Conservation (phyloP, 2,329 filamentous ascomycete genomes). For the Fusarium decemcellulare region DNA sequence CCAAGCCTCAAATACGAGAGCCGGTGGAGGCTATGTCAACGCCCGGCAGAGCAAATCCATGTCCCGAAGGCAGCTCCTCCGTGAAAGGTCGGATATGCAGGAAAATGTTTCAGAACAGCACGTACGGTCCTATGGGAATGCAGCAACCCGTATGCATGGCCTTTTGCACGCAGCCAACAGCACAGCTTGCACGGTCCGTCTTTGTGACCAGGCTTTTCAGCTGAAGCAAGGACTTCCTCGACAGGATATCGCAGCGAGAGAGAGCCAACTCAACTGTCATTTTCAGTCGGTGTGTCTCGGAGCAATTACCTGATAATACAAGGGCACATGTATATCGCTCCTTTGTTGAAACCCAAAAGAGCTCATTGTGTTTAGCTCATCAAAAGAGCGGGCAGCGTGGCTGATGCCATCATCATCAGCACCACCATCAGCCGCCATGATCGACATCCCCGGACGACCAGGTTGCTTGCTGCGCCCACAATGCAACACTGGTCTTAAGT, state of each 20-base stretch:
- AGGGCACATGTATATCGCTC: constrained; percentile 2
- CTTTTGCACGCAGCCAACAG: constrained; percentile 11
- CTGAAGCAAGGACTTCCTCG: constrained; percentile 12
- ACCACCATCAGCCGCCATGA: constrained; percentile 23
- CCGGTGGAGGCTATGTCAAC: constrained; percentile 41
- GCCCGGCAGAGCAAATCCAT: constrained; percentile 16
- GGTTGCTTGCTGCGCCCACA: constrained; percentile 28
- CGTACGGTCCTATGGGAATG: not conserved
- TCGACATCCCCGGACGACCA: constrained; percentile 14
- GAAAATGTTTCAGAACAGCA: constrained; percentile 16
- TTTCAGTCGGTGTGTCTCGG: constrained; percentile 6
- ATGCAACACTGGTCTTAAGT: constrained; percentile 25
- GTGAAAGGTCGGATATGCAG: not conserved
- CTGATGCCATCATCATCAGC: constrained; percentile 19
- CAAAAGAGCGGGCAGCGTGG: constrained; percentile 15
- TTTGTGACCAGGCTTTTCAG: not conserved
- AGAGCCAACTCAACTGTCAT: not conserved
- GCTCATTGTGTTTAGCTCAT: not conserved
- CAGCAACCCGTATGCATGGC: constrained; percentile 4
- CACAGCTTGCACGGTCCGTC: constrained; percentile 3
- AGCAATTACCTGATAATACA: constrained; percentile 1
- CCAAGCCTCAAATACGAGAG: constrained; percentile 41
- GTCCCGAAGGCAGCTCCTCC: not conserved
- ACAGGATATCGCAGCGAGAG: not conserved
- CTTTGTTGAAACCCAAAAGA: not conserved